Evolutionary conservation across 73 alveolate genomes (phyloP).

Genomic region (Symbiodinium natans): DNA sequence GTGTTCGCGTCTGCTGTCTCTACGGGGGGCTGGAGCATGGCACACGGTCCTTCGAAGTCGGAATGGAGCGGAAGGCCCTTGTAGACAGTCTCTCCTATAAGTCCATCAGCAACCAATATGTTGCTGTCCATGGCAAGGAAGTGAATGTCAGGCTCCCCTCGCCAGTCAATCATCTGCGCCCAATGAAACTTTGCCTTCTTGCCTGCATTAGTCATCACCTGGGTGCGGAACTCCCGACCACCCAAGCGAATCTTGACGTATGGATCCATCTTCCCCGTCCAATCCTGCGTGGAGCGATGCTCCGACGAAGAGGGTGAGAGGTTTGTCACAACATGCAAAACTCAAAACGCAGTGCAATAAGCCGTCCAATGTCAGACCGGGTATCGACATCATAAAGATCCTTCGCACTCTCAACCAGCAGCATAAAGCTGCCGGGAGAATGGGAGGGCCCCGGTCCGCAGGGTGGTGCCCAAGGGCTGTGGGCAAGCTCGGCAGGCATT

Average conservation of each 20-base stretch:
- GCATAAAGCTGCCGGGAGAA: constrained; percentile 46
- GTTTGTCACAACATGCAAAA: neutral
- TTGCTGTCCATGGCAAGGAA: constrained; percentile 83
- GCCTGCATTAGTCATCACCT: constrained; percentile 86
- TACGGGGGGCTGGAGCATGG: too few relatives aligned
- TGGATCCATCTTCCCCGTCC: constrained; percentile 93
- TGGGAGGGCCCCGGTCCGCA: constrained; percentile 90
- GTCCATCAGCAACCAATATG: constrained; percentile 75
- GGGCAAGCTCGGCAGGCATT: constrained; percentile 13
- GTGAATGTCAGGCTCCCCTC: constrained; percentile 85
- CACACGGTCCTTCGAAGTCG: constrained; percentile 48
- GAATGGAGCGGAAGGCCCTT: constrained; percentile 65
- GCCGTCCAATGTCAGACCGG: neutral
- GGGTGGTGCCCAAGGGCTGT: constrained; percentile 35
- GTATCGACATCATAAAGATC: constrained; percentile 60
- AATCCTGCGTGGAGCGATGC: neutral
- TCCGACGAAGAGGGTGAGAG: neutral
- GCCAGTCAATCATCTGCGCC: constrained; percentile 84
- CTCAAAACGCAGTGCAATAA: neutral
- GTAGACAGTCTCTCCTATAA: constrained; percentile 84
- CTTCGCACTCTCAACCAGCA: constrained; percentile 43
- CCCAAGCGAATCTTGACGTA: constrained; percentile 51
- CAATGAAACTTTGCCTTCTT: constrained; percentile 78
- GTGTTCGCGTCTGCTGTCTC: too few relatives aligned
- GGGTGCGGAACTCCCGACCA: constrained; percentile 71